Evolutionary conservation across 2,329 filamentous ascomycete genomes (phyloP), one percentile per base, ranked within the genome.

Genomic region (Colletotrichum coccodes): DNA sequence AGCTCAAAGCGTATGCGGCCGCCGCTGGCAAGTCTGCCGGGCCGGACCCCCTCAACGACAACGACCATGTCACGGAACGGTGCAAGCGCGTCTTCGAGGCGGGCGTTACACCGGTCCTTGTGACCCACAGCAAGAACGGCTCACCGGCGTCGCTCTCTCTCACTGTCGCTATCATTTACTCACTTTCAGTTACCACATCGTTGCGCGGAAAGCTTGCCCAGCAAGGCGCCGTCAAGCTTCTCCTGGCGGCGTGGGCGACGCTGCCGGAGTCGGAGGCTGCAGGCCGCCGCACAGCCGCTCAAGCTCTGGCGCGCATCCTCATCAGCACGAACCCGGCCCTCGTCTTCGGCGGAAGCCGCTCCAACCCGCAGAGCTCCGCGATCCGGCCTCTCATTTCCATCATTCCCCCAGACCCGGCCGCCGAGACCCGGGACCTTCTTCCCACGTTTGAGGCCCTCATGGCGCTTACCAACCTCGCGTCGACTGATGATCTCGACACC

Each of bases 1-100:
- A 99, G 78, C 87, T 99, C 50, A 98, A 97, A 83, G 94, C 94
- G 2, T 99, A 98, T 75, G 96, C 96, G 16, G 94, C 97, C 76
- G 92, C 94, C 0, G 90, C 91, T 6, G 94, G 94, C 75, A 88
- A 89, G 70, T 77, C 87, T n/a, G 78, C 84, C 0, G 82, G 86
- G 3, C 83, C 87, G 0, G 89, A 95, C 75, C 88, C 89, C 8
- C 84, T 97, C 0, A 91, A 96, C 65, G 89, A 94, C 70, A 91
- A 97, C 65, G 85, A 91, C 2, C 90, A 93, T 72, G 94, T 97
- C 38, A 85, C 88, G 18, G 86, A 87, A 69, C 90, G 96, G 28
- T 98, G 95, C 79, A 90, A 88, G 76, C 87, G 87, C 12, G 86
- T 98, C 14, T 92, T 98, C 68, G 90, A 95, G 34, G 91, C 92